phyloP scores from a whole-genome alignment of 441 rosid species.

The Manihot esculenta region DNA sequence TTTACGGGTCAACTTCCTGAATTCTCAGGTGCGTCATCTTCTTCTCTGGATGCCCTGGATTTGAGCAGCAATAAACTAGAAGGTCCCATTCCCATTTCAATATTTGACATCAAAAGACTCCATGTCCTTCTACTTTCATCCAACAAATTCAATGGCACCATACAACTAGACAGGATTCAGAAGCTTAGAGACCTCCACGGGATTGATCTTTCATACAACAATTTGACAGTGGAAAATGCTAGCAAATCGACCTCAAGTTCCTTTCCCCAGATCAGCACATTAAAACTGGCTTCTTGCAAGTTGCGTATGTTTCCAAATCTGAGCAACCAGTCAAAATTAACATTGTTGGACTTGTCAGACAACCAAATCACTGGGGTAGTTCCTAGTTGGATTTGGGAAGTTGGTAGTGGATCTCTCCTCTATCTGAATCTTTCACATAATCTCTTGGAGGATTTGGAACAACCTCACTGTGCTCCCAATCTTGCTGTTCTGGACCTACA shows the following conservation, averaged over 20 bases:
- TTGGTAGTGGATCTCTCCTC: fast-evolving
- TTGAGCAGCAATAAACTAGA: conserved; percentile 37
- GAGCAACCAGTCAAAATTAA: background rate
- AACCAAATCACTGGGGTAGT: conserved; percentile 38
- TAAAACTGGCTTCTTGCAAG: conserved; percentile 32
- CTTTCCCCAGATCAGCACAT: background rate
- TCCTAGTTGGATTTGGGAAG: conserved; percentile 48
- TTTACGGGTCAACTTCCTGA: conserved; percentile 21
- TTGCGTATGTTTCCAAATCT: conserved; percentile 33
- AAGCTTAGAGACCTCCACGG: conserved; percentile 18
- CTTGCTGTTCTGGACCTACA: conserved; percentile 31
- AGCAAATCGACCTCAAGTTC: background rate
- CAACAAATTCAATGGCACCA: conserved; percentile 41
- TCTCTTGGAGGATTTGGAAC: conserved; percentile 5
- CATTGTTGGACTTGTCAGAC: conserved; percentile 35
- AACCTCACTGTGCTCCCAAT: background rate
- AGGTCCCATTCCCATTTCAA: conserved; percentile 23
- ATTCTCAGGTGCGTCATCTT: background rate
- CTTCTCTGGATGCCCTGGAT: conserved; percentile 30
- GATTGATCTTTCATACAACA: conserved; percentile 43
- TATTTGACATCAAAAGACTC: conserved; percentile 28
- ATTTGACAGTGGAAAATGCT: conserved; percentile 17
- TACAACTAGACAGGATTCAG: conserved; percentile 7
- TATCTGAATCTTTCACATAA: conserved; percentile 47
- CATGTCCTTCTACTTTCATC: conserved; percentile 34